Percentiles rank a stretch among this genome's conserved stretches.
Conservation (phyloP, 2,329 filamentous ascomycete genomes). For the Ophiognomonia clavigignenti-juglandacearum region DNA sequence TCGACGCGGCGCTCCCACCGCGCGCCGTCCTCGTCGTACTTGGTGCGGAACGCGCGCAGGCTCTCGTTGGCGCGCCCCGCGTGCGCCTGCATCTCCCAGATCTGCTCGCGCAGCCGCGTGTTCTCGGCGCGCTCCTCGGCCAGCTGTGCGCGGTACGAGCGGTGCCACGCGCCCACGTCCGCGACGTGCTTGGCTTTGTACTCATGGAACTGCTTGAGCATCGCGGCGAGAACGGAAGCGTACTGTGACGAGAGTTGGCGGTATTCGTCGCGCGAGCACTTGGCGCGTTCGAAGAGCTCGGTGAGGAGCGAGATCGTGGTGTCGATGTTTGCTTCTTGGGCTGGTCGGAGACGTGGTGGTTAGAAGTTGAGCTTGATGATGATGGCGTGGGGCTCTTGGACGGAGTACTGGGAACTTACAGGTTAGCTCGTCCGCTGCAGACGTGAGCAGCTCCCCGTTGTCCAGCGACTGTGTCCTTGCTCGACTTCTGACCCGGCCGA, state of each 20-base stretch:
- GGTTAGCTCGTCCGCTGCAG: constrained; percentile 52
- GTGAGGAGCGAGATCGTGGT: constrained; percentile 55
- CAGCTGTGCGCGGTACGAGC: constrained; percentile 60
- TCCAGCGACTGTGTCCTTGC: constrained; percentile 46
- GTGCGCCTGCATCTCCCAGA: constrained; percentile 61
- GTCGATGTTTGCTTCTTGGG: constrained; percentile 56
- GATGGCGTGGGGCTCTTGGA: no score
- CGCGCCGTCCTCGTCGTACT: constrained; percentile 51
- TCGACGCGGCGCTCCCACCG: constrained; percentile 51
- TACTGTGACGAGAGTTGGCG: constrained; percentile 53
- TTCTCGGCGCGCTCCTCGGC: constrained; percentile 63
- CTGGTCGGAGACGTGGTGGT: no score
- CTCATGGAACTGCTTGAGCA: constrained; percentile 60
- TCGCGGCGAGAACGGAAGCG: constrained; percentile 49
- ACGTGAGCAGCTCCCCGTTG: constrained; percentile 55
- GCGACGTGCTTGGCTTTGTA: constrained; percentile 60
- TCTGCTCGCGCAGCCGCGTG: constrained; percentile 56
- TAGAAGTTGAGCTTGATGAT: no score
- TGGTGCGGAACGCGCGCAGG: constrained; percentile 51
- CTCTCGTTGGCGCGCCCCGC: constrained; percentile 53
- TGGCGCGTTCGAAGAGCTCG: constrained; percentile 58
- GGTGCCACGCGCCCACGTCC: constrained; percentile 61
- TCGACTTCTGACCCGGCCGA: constrained; percentile 55
- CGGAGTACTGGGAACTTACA: no score
- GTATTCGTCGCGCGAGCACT: constrained; percentile 57